Evolutionary conservation across 2,329 filamentous ascomycete species (phyloP), one percentile per base, ranked within the genome.

Genomic region (Fusarium acutatum): DNA sequence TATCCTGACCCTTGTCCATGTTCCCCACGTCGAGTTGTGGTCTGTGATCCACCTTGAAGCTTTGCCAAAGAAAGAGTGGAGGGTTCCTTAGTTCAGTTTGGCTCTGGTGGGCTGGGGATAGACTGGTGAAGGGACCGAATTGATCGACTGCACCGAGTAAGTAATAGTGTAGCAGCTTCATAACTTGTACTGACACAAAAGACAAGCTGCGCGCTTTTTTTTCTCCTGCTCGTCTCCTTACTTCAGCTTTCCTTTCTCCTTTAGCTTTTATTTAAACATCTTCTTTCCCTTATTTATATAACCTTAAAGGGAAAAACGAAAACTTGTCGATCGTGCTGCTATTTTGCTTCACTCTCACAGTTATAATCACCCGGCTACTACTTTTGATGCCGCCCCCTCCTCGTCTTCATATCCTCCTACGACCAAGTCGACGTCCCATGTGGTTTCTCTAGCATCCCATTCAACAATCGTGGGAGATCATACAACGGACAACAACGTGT

Each of bases 151-250:
- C 46, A 62, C 60, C 35, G 46, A 69, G 40, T 60, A 58, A 70
- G 46, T 61, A 54, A 62, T 66, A 71, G 64, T 54, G 60, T 64
- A 64, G 62, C 64, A 76, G 66, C 69, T 74, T 77, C 75, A 77
- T 77, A 77, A 75, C 70, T 77, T 62, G 64, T 61, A 74, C 67
- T 57, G 65, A 64, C 75, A 77, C 72, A 73, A 76, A 77, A 76
- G 73, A 75, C 44, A 53, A 76, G 73, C 69, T 77, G 76, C 76
- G 76, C 76, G 74, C 74, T 78, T 78, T 77, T 54, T 77, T 59
- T 18, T 44, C 41, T 26, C 15, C 64, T 56, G 28, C 32, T 74
- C 61, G n/a, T 59, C 54, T 57, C 64, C 32, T 44, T 65, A 52
- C 63, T 57, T 34, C 52, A 60, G 56, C 43, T 53, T 41, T 40